phyloP scores from a whole-genome alignment of 371 early-diverging fungal genomes.

The Smittium mucronatum region DNA sequence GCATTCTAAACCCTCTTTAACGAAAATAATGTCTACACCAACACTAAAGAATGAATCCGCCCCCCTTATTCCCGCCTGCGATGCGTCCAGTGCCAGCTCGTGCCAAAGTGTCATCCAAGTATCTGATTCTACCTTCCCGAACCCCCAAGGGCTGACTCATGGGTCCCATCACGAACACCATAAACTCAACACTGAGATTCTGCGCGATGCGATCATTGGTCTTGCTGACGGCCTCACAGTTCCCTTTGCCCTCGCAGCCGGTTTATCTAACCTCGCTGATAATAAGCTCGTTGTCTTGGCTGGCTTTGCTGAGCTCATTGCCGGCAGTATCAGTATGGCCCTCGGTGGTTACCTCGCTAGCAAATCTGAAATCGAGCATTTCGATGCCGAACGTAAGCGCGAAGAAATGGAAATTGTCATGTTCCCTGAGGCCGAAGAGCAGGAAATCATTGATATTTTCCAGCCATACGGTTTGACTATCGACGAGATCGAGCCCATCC shows the following conservation, averaged over 20 bases:
- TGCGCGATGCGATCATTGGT: conserved; percentile 51
- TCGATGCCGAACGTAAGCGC: conserved; percentile 42
- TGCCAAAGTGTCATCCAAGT: not conserved
- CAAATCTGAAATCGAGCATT: conserved; percentile 53
- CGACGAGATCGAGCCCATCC: conserved; percentile 43
- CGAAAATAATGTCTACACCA: not conserved
- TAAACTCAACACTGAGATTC: conserved; percentile 46
- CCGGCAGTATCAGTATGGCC: conserved; percentile 50
- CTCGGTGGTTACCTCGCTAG: conserved; percentile 58
- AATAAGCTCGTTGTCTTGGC: conserved; percentile 49
- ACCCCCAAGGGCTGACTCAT: not conserved
- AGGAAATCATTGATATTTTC: conserved; percentile 48
- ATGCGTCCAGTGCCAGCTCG: not conserved
- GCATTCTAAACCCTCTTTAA: too few species aligned
- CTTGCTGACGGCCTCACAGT: conserved; percentile 61
- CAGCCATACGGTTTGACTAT: conserved; percentile 47
- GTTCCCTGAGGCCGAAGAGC: conserved; percentile 46
- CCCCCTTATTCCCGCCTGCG: not conserved
- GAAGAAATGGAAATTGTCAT: conserved; percentile 44
- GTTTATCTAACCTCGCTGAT: conserved; percentile 44
- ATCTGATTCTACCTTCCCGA: not conserved
- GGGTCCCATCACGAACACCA: conserved; percentile 42
- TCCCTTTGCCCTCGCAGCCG: conserved; percentile 64
- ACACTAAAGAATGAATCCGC: not conserved
- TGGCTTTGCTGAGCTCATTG: conserved; percentile 54